These are phyloP conservation scores for Quercus phellos DNA, from an alignment of 331 rosid species.

Conservation along the genomic window DNA sequence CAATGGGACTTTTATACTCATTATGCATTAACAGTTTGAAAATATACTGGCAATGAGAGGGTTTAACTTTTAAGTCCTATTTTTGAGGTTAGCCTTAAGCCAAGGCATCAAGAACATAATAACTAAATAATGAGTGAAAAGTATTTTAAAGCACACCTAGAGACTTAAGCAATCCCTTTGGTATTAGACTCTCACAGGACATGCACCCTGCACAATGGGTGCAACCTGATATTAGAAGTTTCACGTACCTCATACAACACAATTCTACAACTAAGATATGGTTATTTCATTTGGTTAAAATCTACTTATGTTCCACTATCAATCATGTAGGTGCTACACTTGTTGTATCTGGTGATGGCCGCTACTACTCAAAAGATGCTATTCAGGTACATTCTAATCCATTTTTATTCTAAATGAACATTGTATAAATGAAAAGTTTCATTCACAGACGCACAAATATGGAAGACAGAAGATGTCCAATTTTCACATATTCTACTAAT, in stretches of 20 bases:
- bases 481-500: background rate
- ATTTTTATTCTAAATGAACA: background rate
- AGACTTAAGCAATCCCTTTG: background rate
- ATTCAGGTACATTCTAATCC: slow-evolving; percentile 58
- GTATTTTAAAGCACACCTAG: background rate
- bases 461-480: background rate
- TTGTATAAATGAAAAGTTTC: background rate
- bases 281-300: background rate
- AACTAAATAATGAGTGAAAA: background rate
- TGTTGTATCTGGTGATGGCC: slow-evolving; percentile 99
- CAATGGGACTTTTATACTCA: background rate
- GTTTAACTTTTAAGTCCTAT: background rate
- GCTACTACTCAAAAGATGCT: slow-evolving; percentile 87
- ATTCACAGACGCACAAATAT: background rate
- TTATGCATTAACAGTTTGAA: background rate
- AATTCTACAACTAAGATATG: background rate
- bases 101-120: background rate
- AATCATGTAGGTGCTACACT: slow-evolving; percentile 70
- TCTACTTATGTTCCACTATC: slow-evolving; percentile 1
- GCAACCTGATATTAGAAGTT: background rate
- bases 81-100: background rate
- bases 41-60: background rate
- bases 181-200: background rate
- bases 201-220: background rate
- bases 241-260: background rate